A percentile compares a stretch with the other conserved stretches of the same genome.
Conservation (phyloP, 169 alveolate genomes). For the Eimeria necatrix region DNA sequence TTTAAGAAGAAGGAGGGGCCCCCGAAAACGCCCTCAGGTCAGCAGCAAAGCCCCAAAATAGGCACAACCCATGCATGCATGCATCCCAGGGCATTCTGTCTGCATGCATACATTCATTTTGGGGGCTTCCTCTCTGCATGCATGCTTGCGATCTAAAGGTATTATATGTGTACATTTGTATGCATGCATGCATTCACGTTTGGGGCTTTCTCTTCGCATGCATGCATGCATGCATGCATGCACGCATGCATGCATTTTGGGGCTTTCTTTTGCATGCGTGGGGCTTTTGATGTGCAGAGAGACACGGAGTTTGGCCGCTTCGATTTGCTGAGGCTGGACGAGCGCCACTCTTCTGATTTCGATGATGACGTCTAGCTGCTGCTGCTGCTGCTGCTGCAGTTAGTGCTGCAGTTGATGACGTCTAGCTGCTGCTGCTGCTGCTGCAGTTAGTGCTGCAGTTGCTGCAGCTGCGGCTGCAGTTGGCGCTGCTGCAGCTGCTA, state of each 20-base stretch:
- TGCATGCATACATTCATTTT: neutral
- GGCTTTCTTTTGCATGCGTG: slow-evolving; percentile 22
- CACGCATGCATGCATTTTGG: slow-evolving; percentile 13
- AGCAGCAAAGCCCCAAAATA: neutral
- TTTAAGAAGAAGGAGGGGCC: neutral
- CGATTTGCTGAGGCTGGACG: slow-evolving; percentile 27
- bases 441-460: too few relatives aligned
- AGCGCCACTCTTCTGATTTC: slow-evolving; percentile 12
- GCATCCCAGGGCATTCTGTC: too few relatives aligned
- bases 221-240: slow-evolving; percentile 13
- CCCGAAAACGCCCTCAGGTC: neutral
- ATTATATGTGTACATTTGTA: too few relatives aligned
- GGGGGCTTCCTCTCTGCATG: too few relatives aligned
- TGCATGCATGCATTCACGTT: slow-evolving; percentile 2
- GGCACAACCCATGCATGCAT: neutral
- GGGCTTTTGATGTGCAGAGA: neutral
- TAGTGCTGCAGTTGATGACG: too few relatives aligned
- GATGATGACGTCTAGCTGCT: slow-evolving; percentile 13
- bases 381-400: neutral
- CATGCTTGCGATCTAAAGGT: too few relatives aligned
- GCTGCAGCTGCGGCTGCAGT: too few relatives aligned
- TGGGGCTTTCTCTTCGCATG: too few relatives aligned
- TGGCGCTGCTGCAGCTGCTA: too few relatives aligned
- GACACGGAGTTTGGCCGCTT: slow-evolving; percentile 23
- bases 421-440: too few relatives aligned